phyloP scores from a whole-genome alignment of 306 rosid genomes.

The Vicia faba region DNA sequence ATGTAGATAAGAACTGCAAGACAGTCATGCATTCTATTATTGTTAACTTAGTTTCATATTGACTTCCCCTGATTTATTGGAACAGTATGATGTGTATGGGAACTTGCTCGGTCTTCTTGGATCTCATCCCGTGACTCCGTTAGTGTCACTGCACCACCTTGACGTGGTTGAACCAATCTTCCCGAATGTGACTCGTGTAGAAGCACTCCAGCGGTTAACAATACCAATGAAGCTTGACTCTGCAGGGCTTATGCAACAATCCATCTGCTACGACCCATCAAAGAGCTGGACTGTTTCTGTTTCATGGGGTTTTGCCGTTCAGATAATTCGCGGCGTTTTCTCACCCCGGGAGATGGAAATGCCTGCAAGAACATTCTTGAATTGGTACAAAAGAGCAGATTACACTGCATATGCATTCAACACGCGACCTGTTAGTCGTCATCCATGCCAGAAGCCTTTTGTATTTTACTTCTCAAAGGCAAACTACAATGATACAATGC shows the following conservation, averaged over 20 bases:
- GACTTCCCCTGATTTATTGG: slow-evolving; percentile 31
- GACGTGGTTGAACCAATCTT: slow-evolving; percentile 97
- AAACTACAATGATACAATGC: slow-evolving; percentile 41
- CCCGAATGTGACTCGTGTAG: slow-evolving; percentile 67
- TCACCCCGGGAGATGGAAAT: slow-evolving; percentile 96
- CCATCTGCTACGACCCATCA: slow-evolving; percentile 79
- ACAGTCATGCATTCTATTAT: slow-evolving; percentile 6
- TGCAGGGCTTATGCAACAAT: slow-evolving; percentile 92
- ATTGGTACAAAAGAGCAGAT: slow-evolving; percentile 91
- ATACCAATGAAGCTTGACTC: slow-evolving; percentile 86
- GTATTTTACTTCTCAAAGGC: slow-evolving; percentile 76
- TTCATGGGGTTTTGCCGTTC: slow-evolving; percentile 95
- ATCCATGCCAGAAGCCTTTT: slow-evolving; percentile 92
- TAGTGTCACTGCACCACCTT: slow-evolving; percentile 93
- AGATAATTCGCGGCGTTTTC: slow-evolving; percentile 80
- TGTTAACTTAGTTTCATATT: slow-evolving; percentile 15
- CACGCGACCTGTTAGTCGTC: slow-evolving; percentile 89
- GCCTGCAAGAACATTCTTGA: slow-evolving; percentile 95
- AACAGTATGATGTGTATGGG: slow-evolving; percentile 96
- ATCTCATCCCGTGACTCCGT: slow-evolving; percentile 89
- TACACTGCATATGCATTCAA: slow-evolving; percentile 97
- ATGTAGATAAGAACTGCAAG: background rate
- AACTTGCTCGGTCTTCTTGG: slow-evolving; percentile 95
- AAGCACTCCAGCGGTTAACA: slow-evolving; percentile 74
- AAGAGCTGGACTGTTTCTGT: slow-evolving; percentile 83